A percentile compares a stretch with the other conserved stretches of the same genome.
phyloP scores from a whole-genome alignment of 352 stramenopile species.

The Peronospora destructor region DNA sequence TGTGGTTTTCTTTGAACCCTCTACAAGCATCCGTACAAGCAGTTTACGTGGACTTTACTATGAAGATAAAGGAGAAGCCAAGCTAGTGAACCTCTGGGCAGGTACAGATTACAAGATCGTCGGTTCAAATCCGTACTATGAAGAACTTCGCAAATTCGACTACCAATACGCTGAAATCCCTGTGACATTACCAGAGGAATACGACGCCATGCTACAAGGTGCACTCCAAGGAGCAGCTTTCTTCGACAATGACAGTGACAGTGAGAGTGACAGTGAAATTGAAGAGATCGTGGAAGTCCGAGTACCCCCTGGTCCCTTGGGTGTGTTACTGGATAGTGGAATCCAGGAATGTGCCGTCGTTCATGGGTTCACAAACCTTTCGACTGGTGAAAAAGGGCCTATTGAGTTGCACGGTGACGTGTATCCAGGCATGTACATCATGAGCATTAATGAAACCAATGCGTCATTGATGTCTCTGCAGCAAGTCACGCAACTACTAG shows the following conservation, averaged over 20 bases:
- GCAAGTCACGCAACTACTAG: conserved; percentile 60
- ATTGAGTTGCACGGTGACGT: conserved; percentile 63
- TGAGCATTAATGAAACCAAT: conserved; percentile 83
- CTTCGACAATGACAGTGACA: conserved; percentile 79
- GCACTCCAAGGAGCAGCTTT: conserved; percentile 67
- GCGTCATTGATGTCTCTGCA: conserved; percentile 76
- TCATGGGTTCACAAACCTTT: conserved; percentile 69
- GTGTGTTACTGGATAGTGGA: conserved; percentile 67
- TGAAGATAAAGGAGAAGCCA: conserved; percentile 63
- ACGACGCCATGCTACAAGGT: conserved; percentile 62
- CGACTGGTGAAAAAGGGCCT: conserved; percentile 47
- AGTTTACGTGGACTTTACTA: conserved; percentile 76
- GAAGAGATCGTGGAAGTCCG: conserved; percentile 68
- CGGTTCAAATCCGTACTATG: conserved; percentile 61
- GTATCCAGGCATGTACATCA: conserved; percentile 77
- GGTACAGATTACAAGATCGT: conserved; percentile 81
- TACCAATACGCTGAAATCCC: conserved; percentile 70
- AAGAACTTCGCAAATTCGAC: conserved; percentile 61
- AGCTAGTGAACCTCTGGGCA: conserved; percentile 76
- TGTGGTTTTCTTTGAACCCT: conserved; percentile 78
- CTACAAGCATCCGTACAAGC: conserved; percentile 64
- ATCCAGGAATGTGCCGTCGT: conserved; percentile 77
- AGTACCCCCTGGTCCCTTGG: conserved; percentile 64
- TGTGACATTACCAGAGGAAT: conserved; percentile 31
- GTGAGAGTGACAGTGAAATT: conserved; percentile 71